These are phyloP conservation scores for Coniella lustricola DNA, from an alignment of 2,329 filamentous ascomycete genomes.

Conservation along the genomic window DNA sequence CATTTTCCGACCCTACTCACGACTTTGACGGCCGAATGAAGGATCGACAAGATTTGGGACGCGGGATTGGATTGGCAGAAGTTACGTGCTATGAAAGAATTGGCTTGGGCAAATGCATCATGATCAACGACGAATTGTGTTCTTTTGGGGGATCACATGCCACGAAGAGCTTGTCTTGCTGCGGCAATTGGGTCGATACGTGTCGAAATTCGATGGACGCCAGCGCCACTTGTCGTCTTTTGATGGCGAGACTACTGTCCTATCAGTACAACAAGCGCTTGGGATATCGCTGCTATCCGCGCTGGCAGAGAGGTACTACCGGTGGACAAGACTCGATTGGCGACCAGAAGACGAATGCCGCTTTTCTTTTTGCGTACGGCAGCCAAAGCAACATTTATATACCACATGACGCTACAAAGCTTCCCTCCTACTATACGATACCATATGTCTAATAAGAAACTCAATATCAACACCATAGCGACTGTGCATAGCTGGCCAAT, in stretches of 20 bases:
- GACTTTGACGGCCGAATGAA: slow-evolving; percentile 4
- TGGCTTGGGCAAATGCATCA: not conserved
- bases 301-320: too few species aligned
- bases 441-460: slow-evolving; percentile 9
- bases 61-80: slow-evolving; percentile 1
- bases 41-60: not conserved
- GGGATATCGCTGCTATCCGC: not conserved
- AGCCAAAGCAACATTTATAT: too few species aligned
- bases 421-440: slow-evolving; percentile 8
- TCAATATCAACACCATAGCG: not conserved
- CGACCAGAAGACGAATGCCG: too few species aligned
- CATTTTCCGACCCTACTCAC: not conserved
- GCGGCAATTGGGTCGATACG: too few species aligned
- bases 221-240: not conserved
- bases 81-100: not conserved
- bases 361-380: slow-evolving; percentile 2
- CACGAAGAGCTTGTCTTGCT: too few species aligned
- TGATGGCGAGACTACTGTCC: not conserved
- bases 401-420: not conserved
- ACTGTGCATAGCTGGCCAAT: not conserved
- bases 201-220: not conserved
- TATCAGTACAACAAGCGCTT: slow-evolving; percentile 2
- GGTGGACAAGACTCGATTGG: too few species aligned
- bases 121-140: slow-evolving; percentile 6
- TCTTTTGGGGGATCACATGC: too few species aligned